phyloP scores from a whole-genome alignment of 2,329 filamentous ascomycete species.

The Gnomoniopsis smithogilvyi region DNA sequence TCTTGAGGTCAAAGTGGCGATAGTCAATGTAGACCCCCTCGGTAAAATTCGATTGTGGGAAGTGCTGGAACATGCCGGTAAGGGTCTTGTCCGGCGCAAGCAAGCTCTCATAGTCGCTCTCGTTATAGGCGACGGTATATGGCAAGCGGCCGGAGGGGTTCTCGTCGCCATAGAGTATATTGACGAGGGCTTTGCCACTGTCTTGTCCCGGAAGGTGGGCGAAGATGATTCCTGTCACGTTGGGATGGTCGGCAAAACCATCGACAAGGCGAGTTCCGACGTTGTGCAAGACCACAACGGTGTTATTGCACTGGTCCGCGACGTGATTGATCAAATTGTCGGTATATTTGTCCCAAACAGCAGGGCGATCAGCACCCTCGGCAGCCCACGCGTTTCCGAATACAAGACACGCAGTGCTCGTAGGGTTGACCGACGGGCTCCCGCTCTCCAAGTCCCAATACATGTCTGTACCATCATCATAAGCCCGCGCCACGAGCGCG shows the following conservation, averaged over 20 bases:
- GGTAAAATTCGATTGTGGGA: conserved; percentile 49
- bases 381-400: conserved; percentile 67
- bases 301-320: conserved; percentile 57
- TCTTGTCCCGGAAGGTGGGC: conserved; percentile 65
- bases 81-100: conserved; percentile 30
- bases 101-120: conserved; percentile 51
- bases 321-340: conserved; percentile 56
- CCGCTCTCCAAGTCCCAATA: conserved; percentile 55
- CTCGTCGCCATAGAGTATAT: conserved; percentile 54
- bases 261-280: conserved; percentile 60
- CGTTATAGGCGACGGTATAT: conserved; percentile 57
- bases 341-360: conserved; percentile 63
- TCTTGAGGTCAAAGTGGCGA: conserved; percentile 47
- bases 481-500: conserved; percentile 48
- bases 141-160: conserved; percentile 58
- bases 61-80: conserved; percentile 47
- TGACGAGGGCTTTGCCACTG: conserved; percentile 52
- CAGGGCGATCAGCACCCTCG: conserved; percentile 65
- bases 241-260: conserved; percentile 58
- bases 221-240: conserved; percentile 62
- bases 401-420: conserved; percentile 63
- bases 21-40: conserved; percentile 54
- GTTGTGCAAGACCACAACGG: conserved; percentile 64
- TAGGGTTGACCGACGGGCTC: conserved; percentile 45
- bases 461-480: conserved; percentile 53